Base-by-base conservation (phyloP, 2,329 filamentous ascomycete genomes). In the Ophiocordyceps australis region DNA sequence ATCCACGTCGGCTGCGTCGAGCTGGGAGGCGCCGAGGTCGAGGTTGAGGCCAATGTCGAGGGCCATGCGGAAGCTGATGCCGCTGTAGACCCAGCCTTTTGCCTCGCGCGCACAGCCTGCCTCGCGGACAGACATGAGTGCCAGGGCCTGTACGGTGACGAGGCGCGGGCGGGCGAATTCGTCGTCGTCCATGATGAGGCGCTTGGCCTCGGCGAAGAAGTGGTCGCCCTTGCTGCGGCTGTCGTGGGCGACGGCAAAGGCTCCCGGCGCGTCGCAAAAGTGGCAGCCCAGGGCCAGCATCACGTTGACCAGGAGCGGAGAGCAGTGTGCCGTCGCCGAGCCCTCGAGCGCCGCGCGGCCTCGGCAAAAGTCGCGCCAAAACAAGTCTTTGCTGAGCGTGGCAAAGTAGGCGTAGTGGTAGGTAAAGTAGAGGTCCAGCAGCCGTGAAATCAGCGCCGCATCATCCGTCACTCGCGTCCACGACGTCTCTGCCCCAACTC, bases 371-470 rank as follows among this genome's bases (percentile, higher is more conserved):
- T 95, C 85, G 22, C 75, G 66, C 43, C 80, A 85, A 45, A 98
- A 95, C 17, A 92, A 56, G 20, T 65, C 72, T 46, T 81, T 91
- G 9, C 85, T 86, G 6, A 95, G 58, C 0, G 80, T 89, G 4
- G 83, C 86, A 47, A 95, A 98, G 52, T 89, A 95, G 12, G 83
- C 75, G 49, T 95, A 95, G 50, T 95, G 89, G 78, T 86, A 95
- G 39, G 74, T 82, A 53, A 95, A 95, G 52, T 98, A 98, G 80
- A 95, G 85, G 41, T 85, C 86, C 44, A 98, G 70, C 12, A 98
- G 67, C 48, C 94, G 86, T 11, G 74, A 66, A 38, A 94, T 72
- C 23, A 93, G 60, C 28, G 77, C 67, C 14, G 72, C 62, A 45
- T 94, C 82, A 26, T 71, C 61, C 2, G 82, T 93, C 23, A 93